Percentiles rank a stretch among this genome's conserved stretches.
phyloP scores from a whole-genome alignment of 768 basidiomycete species.

The Collybia sordida region DNA sequence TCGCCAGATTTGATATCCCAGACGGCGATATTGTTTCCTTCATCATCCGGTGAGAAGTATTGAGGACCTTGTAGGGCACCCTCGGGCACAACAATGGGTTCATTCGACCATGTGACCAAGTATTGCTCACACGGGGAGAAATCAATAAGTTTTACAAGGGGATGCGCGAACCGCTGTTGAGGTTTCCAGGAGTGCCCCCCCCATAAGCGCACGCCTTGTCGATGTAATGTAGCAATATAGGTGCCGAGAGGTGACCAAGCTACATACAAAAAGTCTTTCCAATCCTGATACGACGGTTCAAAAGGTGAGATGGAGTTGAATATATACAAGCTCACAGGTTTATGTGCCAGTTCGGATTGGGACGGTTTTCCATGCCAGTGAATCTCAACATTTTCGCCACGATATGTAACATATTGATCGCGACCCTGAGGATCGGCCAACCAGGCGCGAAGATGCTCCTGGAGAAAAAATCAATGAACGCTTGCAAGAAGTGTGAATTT shows the following conservation, averaged over 20 bases:
- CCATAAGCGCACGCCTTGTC: slow-evolving; percentile 95
- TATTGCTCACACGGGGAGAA: slow-evolving; percentile 98
- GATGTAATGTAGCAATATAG: slow-evolving; percentile 90
- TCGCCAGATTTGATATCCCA: slow-evolving; percentile 97
- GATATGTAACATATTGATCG: slow-evolving; percentile 94
- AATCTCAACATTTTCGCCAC: slow-evolving; percentile 87
- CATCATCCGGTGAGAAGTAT: slow-evolving; percentile 90
- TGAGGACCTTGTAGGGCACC: slow-evolving; percentile 79
- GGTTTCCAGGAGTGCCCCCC: slow-evolving; percentile 89
- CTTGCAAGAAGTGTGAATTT: background rate
- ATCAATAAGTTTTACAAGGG: slow-evolving; percentile 91
- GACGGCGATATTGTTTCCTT: slow-evolving; percentile 95
- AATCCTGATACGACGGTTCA: slow-evolving; percentile 53
- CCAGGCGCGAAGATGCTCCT: slow-evolving; percentile 98
- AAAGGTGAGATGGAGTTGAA: slow-evolving; percentile 3
- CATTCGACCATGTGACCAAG: slow-evolving; percentile 96
- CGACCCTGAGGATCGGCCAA: slow-evolving; percentile 89
- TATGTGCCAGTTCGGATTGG: slow-evolving; percentile 77
- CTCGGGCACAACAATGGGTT: slow-evolving; percentile 85
- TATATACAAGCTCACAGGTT: slow-evolving; percentile 54
- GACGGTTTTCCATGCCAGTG: slow-evolving; percentile 93
- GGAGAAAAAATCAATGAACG: slow-evolving; percentile 3
- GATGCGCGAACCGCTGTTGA: slow-evolving; percentile 91
- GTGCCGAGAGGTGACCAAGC: slow-evolving; percentile 97
- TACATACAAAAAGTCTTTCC: slow-evolving; percentile 93